Conservation (phyloP, 352 stramenopile species). For the Stephanocyclus meneghinianus region DNA sequence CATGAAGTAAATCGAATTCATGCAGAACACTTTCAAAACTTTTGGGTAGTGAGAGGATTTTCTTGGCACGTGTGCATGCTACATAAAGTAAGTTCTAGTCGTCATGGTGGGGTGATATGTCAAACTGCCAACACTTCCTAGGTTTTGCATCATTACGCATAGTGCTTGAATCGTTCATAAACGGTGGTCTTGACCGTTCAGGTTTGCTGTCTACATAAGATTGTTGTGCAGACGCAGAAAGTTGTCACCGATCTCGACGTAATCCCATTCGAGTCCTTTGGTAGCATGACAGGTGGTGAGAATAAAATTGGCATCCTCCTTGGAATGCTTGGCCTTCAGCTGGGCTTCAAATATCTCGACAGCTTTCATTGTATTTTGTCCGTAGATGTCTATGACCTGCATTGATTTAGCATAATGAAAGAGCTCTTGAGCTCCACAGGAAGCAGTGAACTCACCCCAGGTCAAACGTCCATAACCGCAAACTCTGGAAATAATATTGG, state of each 20-base stretch:
- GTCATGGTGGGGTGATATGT: constrained; percentile 14
- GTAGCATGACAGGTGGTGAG: constrained; percentile 52
- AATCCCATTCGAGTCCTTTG: constrained; percentile 62
- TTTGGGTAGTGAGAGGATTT: constrained; percentile 33
- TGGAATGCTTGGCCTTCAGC: background rate
- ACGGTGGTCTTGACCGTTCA: background rate
- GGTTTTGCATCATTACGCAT: too few species aligned
- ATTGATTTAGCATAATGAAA: constrained; percentile 24
- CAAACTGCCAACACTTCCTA: constrained; percentile 34
- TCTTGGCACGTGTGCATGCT: constrained; percentile 47
- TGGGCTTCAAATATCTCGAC: constrained; percentile 42
- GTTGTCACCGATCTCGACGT: constrained; percentile 54
- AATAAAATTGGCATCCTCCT: constrained; percentile 62
- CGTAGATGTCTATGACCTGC: constrained; percentile 29
- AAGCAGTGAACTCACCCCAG: constrained; percentile 29
- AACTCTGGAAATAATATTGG: constrained; percentile 39
- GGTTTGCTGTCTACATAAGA: background rate
- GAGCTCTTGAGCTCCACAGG: constrained; percentile 10
- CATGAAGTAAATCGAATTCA: constrained; percentile 32
- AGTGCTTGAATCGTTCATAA: background rate
- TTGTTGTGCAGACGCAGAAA: constrained; percentile 19
- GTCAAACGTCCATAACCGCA: constrained; percentile 21
- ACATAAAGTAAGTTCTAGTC: constrained; percentile 61
- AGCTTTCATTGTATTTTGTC: constrained; percentile 29
- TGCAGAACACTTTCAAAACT: constrained; percentile 19